Evolutionary conservation across 2,329 filamentous ascomycete genomes (phyloP).

Genomic region (Sclerotinia subarctica): DNA sequence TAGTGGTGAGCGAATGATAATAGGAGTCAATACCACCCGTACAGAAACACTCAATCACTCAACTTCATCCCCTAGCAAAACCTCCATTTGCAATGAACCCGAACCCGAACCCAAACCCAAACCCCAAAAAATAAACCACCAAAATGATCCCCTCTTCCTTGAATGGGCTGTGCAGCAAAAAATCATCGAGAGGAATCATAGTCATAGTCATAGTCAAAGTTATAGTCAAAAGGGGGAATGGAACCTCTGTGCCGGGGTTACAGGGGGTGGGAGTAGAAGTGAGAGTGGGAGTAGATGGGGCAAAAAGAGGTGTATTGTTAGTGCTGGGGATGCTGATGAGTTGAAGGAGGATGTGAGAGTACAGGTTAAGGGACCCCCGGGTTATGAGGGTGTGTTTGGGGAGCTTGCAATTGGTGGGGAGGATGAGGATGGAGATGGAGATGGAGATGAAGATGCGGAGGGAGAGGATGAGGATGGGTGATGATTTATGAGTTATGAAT

Average conservation of each 20-base stretch:
- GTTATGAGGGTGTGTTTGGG: neutral
- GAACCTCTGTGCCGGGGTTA: neutral
- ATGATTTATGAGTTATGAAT: neutral
- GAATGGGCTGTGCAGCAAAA: slow-evolving; percentile 27
- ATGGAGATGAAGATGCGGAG: slow-evolving; percentile 31
- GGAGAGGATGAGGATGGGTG: slow-evolving; percentile 25
- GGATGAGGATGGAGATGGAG: slow-evolving; percentile 24
- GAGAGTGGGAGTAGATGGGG: neutral
- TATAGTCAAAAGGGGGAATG: slow-evolving; percentile 15
- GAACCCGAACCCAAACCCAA: neutral
- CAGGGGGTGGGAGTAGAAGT: neutral
- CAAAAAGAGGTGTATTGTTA: no score
- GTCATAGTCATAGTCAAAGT: slow-evolving; percentile 8
- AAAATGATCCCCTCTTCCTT: slow-evolving; percentile 27
- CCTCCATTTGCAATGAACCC: no score
- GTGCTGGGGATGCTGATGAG: neutral
- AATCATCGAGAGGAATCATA: slow-evolving; percentile 26
- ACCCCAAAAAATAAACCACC: slow-evolving; percentile 6
- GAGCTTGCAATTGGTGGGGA: neutral
- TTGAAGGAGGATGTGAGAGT: neutral
- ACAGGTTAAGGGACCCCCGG: neutral
- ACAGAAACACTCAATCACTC: no score
- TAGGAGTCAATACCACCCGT: no score
- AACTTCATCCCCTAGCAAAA: no score
- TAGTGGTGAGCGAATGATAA: neutral